A percentile compares a stretch with the other conserved stretches of the same genome.
Conservation (phyloP, 495 filamentous ascomycete species). For the Daldinia loculata region DNA sequence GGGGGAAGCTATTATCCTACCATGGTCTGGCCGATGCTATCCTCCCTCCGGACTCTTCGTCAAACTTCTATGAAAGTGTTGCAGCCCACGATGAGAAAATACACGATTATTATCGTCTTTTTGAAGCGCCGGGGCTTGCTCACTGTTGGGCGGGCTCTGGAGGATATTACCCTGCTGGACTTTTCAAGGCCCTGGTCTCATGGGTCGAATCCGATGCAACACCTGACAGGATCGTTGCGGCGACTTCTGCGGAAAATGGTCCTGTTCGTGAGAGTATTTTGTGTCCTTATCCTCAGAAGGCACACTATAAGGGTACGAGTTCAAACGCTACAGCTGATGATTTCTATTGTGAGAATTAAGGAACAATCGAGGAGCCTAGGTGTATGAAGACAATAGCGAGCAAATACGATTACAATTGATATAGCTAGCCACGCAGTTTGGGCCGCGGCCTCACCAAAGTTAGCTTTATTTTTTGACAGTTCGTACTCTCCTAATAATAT, state of each 20-base stretch:
- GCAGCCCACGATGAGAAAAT: slow-evolving; percentile 27
- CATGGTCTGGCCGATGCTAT: slow-evolving; percentile 49
- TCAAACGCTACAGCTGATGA: neutral
- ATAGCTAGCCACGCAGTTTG: no score
- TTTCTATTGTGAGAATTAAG: slow-evolving; percentile 19
- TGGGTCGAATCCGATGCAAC: slow-evolving; percentile 55
- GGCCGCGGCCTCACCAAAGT: no score
- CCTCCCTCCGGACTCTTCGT: slow-evolving; percentile 44
- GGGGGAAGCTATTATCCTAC: slow-evolving; percentile 54
- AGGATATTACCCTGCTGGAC: slow-evolving; percentile 31
- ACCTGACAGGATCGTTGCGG: slow-evolving; percentile 41
- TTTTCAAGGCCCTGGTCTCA: slow-evolving; percentile 46
- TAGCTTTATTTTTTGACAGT: no score
- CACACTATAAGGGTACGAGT: slow-evolving; percentile 16
- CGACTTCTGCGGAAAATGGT: slow-evolving; percentile 28
- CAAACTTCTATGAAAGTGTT: slow-evolving; percentile 43
- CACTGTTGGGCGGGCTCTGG: slow-evolving; percentile 46
- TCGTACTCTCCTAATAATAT: no score
- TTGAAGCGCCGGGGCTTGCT: slow-evolving; percentile 47
- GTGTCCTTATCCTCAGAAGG: slow-evolving; percentile 39
- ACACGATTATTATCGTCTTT: slow-evolving; percentile 48
- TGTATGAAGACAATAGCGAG: neutral
- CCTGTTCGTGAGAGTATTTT: slow-evolving; percentile 19
- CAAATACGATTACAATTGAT: neutral
- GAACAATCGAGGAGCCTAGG: neutral